phyloP scores from a whole-genome alignment of 768 basidiomycete genomes.

The Boletus sensibilis region DNA sequence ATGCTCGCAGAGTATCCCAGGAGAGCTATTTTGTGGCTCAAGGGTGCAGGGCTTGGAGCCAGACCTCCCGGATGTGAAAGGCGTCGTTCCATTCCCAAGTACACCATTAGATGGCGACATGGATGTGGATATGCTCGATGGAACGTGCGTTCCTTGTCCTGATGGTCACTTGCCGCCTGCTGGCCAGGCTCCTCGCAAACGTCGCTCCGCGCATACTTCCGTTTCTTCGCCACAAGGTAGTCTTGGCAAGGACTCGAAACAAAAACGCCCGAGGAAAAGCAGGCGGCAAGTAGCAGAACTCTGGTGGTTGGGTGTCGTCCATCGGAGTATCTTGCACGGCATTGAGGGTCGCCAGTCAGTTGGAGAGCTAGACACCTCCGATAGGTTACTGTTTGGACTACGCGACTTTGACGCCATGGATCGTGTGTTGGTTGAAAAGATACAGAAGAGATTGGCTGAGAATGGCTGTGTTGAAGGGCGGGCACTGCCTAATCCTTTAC shows the following conservation, averaged over 20 bases:
- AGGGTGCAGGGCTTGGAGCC: conserved; percentile 8
- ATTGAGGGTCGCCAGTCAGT: conserved; percentile 18
- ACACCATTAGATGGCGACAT: conserved; percentile 21
- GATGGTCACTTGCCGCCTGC: neutral
- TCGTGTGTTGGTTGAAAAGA: conserved; percentile 30
- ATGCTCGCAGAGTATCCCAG: conserved; percentile 22
- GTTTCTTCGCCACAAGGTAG: conserved; percentile 23
- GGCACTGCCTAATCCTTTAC: conserved; percentile 16
- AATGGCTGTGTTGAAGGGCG: conserved; percentile 32
- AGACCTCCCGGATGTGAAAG: conserved; percentile 32
- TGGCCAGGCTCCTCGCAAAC: conserved; percentile 26
- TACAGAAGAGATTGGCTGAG: conserved; percentile 33
- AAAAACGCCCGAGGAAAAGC: conserved; percentile 34
- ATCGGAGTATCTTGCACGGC: conserved; percentile 33
- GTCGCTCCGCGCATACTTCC: conserved; percentile 34
- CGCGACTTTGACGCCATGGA: conserved; percentile 32
- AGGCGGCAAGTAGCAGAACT: conserved; percentile 34
- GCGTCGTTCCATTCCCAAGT: conserved; percentile 40
- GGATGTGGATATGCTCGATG: conserved; percentile 32
- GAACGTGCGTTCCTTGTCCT: conserved; percentile 12
- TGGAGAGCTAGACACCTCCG: conserved; percentile 1
- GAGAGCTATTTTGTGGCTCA: neutral
- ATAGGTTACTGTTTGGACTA: neutral
- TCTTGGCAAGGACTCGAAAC: conserved; percentile 16
- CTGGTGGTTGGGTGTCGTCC: conserved; percentile 37